Percentiles rank a stretch among this genome's conserved stretches.
Evolutionary conservation across 352 stramenopile species (phyloP).

Genomic region (Plasmopara muralis): DNA sequence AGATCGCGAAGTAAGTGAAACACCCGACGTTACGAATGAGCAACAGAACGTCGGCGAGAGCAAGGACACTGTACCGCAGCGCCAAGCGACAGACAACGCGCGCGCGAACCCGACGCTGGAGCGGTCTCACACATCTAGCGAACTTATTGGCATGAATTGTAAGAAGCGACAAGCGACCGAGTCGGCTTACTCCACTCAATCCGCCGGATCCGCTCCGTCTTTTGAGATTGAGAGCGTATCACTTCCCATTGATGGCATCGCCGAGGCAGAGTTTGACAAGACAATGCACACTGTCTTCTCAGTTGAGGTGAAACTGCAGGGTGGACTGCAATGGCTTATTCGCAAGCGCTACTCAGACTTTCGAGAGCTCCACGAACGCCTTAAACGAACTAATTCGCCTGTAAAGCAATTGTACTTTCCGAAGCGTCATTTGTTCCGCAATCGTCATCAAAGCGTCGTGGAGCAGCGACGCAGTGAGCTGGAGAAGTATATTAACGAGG

Average conservation of each 20-base stretch:
- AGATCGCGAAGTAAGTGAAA: slow-evolving; percentile 4
- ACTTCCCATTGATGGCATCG: slow-evolving; percentile 59
- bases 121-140: slow-evolving; percentile 61
- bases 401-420: slow-evolving; percentile 82
- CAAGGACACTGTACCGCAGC: slow-evolving; percentile 14
- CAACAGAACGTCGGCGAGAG: slow-evolving; percentile 14
- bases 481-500: slow-evolving; percentile 86
- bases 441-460: slow-evolving; percentile 78
- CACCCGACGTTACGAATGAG: slow-evolving; percentile 26
- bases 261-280: slow-evolving; percentile 78
- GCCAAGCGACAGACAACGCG: slow-evolving; percentile 12
- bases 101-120: slow-evolving; percentile 47
- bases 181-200: slow-evolving; percentile 32
- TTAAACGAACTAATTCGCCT: slow-evolving; percentile 67
- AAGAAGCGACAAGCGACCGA: slow-evolving; percentile 46
- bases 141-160: slow-evolving; percentile 53
- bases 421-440: slow-evolving; percentile 83
- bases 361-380: slow-evolving; percentile 73
- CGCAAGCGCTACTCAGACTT: slow-evolving; percentile 88
- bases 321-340: slow-evolving; percentile 82
- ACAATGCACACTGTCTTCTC: slow-evolving; percentile 75
- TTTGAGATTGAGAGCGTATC: slow-evolving; percentile 83
- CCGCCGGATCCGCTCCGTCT: slow-evolving; percentile 40
- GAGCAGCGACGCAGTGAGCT: slow-evolving; percentile 77
- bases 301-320: slow-evolving; percentile 70